Base-by-base conservation (phyloP, 106 monocot species). In the Platanthera zijinensis region DNA sequence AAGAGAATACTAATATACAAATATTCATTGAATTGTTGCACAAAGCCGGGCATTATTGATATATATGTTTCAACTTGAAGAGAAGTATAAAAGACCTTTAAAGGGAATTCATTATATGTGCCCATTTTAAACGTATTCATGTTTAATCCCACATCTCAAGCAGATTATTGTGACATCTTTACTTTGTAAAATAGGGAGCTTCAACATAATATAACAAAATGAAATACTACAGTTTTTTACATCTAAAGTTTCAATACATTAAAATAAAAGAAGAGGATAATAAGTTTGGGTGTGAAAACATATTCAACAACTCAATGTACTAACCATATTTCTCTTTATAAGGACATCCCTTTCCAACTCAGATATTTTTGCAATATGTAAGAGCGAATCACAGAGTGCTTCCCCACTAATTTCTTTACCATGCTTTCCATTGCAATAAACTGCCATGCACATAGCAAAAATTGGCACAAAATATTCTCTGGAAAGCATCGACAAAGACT, bases 261-360 rank as follows among this genome's bases (percentile, higher is more conserved):
- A 66, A 66, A 66, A 66, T 30, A 66, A 66, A 64, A 10, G 64
- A 10, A 30, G 28, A 30, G 11, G 7, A 66, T 66, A 66, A 66
- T 10, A 66, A 66, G 12, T 66, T 66, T 10, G 66, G 19, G 66
- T 8, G 66, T 4, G 11, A 66, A 32, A 19, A 66, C 10, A 66
- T 19, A 66, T 66, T 66, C 3, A 32, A 15, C 32, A 63, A 63
- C 17, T 59, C 11, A 51, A 39, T 50, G 19, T 50, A 63, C 81
- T 63, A 79, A 89, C 96, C 90, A 96, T 87, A 82, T 93, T 85
- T 76, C 74, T 89, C 79, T 93, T 96, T 71, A 93, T 96, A 63
- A 96, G 90, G 56, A 85, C 83, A 83, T 96, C 96, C 52, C 96
- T 76, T 77, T 96, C 90, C 71, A 66, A 57, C 83, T 93, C 92